Evolutionary conservation across 2,329 filamentous ascomycete species (phyloP), one percentile per base, ranked within the genome.

Genomic region (Fusarium sp.): DNA sequence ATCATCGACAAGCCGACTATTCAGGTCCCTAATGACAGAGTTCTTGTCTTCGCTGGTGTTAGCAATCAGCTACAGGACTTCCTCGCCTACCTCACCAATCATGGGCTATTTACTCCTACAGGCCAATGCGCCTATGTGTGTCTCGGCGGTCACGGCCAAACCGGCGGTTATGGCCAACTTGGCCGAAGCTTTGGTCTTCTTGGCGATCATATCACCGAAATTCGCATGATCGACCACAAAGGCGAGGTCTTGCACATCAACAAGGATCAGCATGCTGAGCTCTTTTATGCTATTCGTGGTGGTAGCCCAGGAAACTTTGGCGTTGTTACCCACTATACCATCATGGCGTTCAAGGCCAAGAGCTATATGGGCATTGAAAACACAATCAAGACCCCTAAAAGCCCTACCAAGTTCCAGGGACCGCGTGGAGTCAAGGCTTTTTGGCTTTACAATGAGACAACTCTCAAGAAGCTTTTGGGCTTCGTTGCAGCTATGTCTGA

Each of bases 231-330:
- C 1, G 1, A 46, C 30, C 20, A 56, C 17, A 1, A 35, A 12
- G 23, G 30, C 4, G 0, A 46, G 0, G 53, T 56, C 7, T 2
- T n/a, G 12, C 2, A 27, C 5, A 12, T 56, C 20, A 56, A 26
- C 4, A 20, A 56, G 2, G 41, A 10, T 5, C 1, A 12, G 0
- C 0, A 56, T 2, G 11, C 53, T 1, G 53, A 56, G 2, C 53
- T 46, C 1, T 56, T 56, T 12, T 20, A 30, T 13, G 53, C 40
- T 6, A 46, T 56, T 5, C 53, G 30, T 13, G 53, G 53, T 33
- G 53, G 53, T 0, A 56, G 53, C 2, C 53, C 53, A 0, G 41
- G 32, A 3, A 56, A 56, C 14, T 27, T 56, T 7, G 53, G 53
- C 2, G 40, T 56, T 7, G 1, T 56, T 14, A 56, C 53, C 0